Evolutionary conservation across 2,329 filamentous ascomycete genomes (phyloP).

Genomic region (Pseudogymnoascus sp.): DNA sequence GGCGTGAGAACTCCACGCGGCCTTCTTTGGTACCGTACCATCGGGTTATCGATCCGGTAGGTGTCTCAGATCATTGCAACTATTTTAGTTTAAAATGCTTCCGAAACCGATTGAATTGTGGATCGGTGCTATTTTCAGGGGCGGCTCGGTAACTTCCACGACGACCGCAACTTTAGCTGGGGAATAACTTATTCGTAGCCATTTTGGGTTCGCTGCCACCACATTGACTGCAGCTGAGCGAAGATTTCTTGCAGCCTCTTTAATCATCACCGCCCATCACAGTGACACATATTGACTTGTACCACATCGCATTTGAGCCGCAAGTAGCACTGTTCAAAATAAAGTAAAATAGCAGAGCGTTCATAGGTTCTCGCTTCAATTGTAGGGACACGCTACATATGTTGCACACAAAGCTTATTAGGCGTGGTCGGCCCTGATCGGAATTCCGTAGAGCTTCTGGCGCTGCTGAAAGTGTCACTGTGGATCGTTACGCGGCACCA

Average conservation of each 20-base stretch:
- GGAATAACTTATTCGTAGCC: background rate
- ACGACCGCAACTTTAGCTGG: background rate
- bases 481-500: background rate
- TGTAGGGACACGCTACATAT: background rate
- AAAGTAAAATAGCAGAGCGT: background rate
- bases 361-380: background rate
- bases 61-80: background rate
- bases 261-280: background rate
- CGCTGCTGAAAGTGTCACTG: background rate
- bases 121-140: background rate
- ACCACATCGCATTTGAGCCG: background rate
- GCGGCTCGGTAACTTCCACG: background rate
- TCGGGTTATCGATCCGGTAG: background rate
- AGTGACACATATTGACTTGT: background rate
- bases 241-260: background rate
- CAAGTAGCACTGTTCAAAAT: background rate
- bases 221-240: too few relatives aligned
- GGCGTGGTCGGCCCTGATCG: background rate
- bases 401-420: background rate
- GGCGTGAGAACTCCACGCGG: background rate
- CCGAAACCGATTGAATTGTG: background rate
- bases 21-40: background rate
- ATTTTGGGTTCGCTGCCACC: background rate
- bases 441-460: background rate
- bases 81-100: background rate